Base-by-base conservation (phyloP, 805 yeast genomes). In the Pichia occidentalis region DNA sequence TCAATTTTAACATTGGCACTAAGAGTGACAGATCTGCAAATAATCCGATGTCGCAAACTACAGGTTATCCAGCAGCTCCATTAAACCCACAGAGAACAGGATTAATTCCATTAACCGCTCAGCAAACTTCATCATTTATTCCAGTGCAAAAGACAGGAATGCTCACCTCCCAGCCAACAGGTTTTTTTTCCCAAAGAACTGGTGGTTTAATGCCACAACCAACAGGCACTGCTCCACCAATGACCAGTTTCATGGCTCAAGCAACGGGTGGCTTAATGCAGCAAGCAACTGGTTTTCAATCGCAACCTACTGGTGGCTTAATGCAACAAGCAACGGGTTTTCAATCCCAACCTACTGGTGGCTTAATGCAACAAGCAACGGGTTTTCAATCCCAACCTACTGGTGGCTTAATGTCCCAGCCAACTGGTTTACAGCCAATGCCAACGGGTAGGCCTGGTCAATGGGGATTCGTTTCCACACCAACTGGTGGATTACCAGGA, bases 391-490 rank as follows among this genome's bases (percentile, higher is more conserved):
- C 48, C 7, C 63, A 57, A 30, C 32, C 29, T n/a, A 57, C 63
- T 5, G 64, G 66, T 4, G 61, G 62, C 1, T 50, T 66, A 28
- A 59, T 58, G 45, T 56, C 71, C 1, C 73, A 68, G 47, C 62
- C 57, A 24, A 67, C 72, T 1, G 71, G 73, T 2, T 60, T 73
- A 33, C 70, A 67, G 39, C 62, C 76, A 4, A 75, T 71, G 59
- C 77, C 65, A 19, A 60, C 65, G 4, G 88, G 88, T 6, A 68
- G 62, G 46, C 88, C 87, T 0, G 88, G 88, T 17, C 77, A 81
- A 56, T 80, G 88, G 88, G 86, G 88, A 4, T 77, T 81, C 64
- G 78, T 77, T 30, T 69, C 80, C 22, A 70, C 69, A 39, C 83
- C 85, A 10, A 72, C 81, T 0, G 80, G 82, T 25, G 85, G 82